Base-by-base conservation (phyloP, 1,284 basidiomycete species). In the Ustilago loliicola region DNA sequence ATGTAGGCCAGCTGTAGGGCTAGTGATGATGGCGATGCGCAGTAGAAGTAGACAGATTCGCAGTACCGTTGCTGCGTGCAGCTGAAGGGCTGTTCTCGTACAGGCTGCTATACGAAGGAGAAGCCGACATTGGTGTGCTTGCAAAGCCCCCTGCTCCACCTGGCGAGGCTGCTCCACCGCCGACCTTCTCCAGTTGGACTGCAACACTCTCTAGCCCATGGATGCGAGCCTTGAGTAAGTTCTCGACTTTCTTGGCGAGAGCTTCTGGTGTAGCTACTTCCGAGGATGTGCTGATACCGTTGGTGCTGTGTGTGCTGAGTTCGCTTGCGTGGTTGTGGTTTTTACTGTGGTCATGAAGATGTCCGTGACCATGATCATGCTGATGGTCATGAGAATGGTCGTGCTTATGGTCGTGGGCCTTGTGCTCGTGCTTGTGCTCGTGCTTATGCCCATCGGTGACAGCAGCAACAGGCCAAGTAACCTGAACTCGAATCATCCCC, bases 401-500 rank as follows among this genome's bases (percentile, higher is more conserved):
- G 17, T 70, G 57, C 15, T 34, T 51, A 25, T 63, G 50, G n/a
- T 32, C 34, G 19, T 62, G 51, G 29, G 17, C 42, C n/a, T n/a
- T 7, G 9, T 63, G 58, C 19, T 13, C 21, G 48, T 40, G 65
- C 29, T 27, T 23, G n/a, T 67, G 58, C 23, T n/a, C 21, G 27
- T 32, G 61, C 3, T 11, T 30, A 17, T 50, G 53, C 34, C 36
- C 21, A 3, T 52, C 40, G 8, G 86, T 23, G 88, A 87, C 19
- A 92, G 83, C n/a, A 87, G 85, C 11, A 84, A 80, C 11, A 91
- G 88, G 48, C 88, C 88, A 73, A 90, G 88, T 27, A 8, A 79
- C 63, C 50, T 79, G 77, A 2, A 80, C 50, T 10, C 79, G 63
- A 40, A 99, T 94, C 2, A 94, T 94, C 21, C 96, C 96, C 79